Percentiles rank a stretch among this genome's conserved stretches.
These are phyloP conservation scores for Trichosporon faecale DNA, from an alignment of 1,284 basidiomycete species.

Conservation along the genomic window DNA sequence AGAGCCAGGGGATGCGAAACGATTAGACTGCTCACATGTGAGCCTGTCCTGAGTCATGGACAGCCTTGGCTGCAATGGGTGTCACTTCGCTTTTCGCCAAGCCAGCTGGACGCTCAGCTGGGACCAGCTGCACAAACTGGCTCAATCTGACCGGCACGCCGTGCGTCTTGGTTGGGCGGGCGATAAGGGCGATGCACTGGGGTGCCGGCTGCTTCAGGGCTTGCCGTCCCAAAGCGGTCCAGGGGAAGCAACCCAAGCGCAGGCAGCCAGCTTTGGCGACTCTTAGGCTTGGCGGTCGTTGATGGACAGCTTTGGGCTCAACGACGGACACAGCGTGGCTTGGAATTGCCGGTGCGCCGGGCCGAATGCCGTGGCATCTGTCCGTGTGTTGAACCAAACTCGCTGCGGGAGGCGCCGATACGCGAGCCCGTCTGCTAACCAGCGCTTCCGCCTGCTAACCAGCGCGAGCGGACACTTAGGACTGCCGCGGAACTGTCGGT, in stretches of 20 bases:
- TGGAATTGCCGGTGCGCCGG: background rate
- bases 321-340: background rate
- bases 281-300: background rate
- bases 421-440: background rate
- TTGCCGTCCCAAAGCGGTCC: background rate
- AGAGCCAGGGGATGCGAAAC: background rate
- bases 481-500: background rate
- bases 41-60: background rate
- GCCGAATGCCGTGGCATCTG: background rate
- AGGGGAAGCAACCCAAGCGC: background rate
- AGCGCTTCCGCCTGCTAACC: too few relatives aligned
- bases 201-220: background rate
- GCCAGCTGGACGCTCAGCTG: background rate
- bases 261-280: background rate
- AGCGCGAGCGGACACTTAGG: background rate
- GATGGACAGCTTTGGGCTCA: too few relatives aligned
- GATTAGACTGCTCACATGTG: slow-evolving; percentile 9
- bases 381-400: background rate
- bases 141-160: background rate
- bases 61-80: background rate
- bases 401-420: background rate
- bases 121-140: background rate
- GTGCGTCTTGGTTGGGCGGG: background rate
- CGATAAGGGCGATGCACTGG: background rate
- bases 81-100: background rate